These are phyloP conservation scores for Pisolithus marmoratus DNA, from an alignment of 768 basidiomycete species.

Conservation along the genomic window DNA sequence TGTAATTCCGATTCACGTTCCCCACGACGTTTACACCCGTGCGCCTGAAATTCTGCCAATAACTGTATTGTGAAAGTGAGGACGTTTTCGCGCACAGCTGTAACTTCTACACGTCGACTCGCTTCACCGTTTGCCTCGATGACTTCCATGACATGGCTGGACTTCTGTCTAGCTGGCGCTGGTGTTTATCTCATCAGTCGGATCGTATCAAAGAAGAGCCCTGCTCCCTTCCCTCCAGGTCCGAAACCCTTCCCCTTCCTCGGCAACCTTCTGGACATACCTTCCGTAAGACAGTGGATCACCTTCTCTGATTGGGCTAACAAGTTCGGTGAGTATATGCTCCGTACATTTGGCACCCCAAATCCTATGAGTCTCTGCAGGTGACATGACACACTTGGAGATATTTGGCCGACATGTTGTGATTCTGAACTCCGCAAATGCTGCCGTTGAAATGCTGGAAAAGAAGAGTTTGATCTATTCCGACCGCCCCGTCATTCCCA, in stretches of 20 bases:
- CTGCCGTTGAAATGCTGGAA: conserved; percentile 45
- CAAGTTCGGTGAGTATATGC: conserved; percentile 34
- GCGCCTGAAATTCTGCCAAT: no score
- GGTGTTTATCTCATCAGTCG: background rate
- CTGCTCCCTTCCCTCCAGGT: conserved; percentile 38
- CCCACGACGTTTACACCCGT: no score
- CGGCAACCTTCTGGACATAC: conserved; percentile 38
- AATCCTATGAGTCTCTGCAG: background rate
- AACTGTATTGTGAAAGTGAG: no score
- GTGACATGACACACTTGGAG: background rate
- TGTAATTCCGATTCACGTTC: no score
- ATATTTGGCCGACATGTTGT: conserved; percentile 41
- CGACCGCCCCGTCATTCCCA: conserved; percentile 1
- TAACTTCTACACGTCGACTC: no score
- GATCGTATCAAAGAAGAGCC: background rate
- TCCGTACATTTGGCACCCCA: background rate
- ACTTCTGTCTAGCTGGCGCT: background rate
- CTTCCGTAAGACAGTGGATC: conserved; percentile 33
- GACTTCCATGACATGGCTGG: background rate
- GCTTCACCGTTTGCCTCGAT: no score
- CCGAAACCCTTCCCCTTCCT: conserved; percentile 31
- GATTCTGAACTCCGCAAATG: conserved; percentile 41
- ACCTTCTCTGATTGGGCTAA: conserved; percentile 32
- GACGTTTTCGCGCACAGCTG: no score
- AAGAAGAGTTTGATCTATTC: conserved; percentile 48